Evolutionary conservation across 1,284 basidiomycete species (phyloP).

Genomic region (Tylopilus sp.): DNA sequence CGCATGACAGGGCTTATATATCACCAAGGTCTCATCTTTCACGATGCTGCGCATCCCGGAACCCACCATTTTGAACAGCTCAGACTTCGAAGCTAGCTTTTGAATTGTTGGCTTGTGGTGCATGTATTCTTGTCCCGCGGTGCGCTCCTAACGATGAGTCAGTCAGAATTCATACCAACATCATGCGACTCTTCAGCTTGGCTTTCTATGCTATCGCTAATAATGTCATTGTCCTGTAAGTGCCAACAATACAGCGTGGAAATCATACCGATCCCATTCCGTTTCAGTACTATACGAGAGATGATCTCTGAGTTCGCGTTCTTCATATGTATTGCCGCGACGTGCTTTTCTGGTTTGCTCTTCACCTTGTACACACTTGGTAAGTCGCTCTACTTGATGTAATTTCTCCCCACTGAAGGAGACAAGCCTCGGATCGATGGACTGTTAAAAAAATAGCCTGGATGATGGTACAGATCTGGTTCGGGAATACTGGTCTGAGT

Average conservation of each 20-base stretch:
- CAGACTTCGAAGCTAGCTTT: slow-evolving; percentile 67
- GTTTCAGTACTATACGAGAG: slow-evolving; percentile 59
- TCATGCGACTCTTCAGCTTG: slow-evolving; percentile 40
- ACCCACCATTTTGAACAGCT: slow-evolving; percentile 34
- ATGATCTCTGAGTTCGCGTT: slow-evolving; percentile 78
- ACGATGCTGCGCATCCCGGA: not conserved
- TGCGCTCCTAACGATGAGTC: slow-evolving; percentile 20
- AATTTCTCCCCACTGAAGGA: slow-evolving; percentile 15
- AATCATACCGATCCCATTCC: slow-evolving; percentile 11
- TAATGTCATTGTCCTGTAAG: slow-evolving; percentile 76
- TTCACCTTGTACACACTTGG: slow-evolving; percentile 82
- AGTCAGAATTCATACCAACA: slow-evolving; percentile 3
- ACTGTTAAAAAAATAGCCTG: slow-evolving; percentile 67
- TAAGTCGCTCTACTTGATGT: slow-evolving; percentile 19
- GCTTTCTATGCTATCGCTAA: slow-evolving; percentile 84
- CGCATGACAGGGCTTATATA: slow-evolving; percentile 60
- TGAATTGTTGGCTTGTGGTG: slow-evolving; percentile 78
- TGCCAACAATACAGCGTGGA: not conserved
- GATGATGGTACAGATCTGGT: slow-evolving; percentile 81
- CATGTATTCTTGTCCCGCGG: slow-evolving; percentile 85
- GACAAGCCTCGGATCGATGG: slow-evolving; percentile 52
- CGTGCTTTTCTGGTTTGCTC: slow-evolving; percentile 83
- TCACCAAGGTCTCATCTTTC: slow-evolving; percentile 43
- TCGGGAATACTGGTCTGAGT: slow-evolving; percentile 72
- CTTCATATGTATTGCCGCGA: slow-evolving; percentile 76